Evolutionary conservation across 192 early-diverging fungal species (phyloP), one percentile per base, ranked within the genome.

Genomic region (Jimgerdemannia flammicorona): DNA sequence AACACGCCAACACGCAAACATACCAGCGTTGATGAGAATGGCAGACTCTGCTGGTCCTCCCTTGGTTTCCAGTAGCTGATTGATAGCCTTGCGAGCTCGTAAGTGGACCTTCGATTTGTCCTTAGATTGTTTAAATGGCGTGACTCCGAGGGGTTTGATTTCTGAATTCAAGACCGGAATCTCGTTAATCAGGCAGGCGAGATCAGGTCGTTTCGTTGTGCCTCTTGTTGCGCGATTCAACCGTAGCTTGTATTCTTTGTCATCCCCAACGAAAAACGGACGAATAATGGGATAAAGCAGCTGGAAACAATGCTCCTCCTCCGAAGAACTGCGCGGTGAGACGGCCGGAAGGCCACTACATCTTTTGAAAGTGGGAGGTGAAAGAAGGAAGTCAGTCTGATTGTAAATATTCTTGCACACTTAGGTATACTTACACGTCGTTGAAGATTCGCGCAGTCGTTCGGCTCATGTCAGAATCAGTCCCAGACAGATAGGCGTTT

Each of bases 31-130:
- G 6, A 39, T 69, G 3, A 74, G 65, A 40, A 74, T 14, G 19
- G 29, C 29, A 1, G 29, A 29, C 29, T 29, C 29, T 29, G 29
- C 29, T 29, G 29, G 29, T 29, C 29, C 29, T 29, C 29, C 29
- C 29, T 76, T 76, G 7, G 3, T 76, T 40, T 65, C 0, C 3
- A 76, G 40, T 44, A 71, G 68, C n/a, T 70, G 63, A 14, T 77
- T 77, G 43, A 77, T 77, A 40, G 65, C 71, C 67, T 77, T 77
- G 63, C 65, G 42, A 6, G 70, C 75, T 17, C 67, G 54, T 42
- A 72, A n/a, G 49, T 72, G 70, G 19, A 76, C 70, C 66, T 76
- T 76, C 19, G 71, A 4, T 3, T 63, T 71, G 43, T 72, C 75
- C 71, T 76, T 44, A 0, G 70, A 20, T 72, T 59, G 41, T 41